phyloP scores from a whole-genome alignment of 805 yeast species.

The Saccharomycopsis fodiens region DNA sequence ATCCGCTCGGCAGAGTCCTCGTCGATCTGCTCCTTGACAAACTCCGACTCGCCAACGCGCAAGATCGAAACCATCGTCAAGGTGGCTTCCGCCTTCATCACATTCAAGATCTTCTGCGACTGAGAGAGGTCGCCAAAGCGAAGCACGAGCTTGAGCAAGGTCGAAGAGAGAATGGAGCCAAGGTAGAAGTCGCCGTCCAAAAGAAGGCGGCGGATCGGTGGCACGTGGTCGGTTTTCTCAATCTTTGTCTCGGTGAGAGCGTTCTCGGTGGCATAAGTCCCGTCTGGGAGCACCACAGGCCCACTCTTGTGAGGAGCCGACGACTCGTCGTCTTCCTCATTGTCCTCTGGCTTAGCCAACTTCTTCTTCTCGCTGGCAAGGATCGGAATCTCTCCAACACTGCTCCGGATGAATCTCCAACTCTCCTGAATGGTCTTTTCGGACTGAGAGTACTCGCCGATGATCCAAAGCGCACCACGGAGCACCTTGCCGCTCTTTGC shows the following conservation, averaged over 20 bases:
- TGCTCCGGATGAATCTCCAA: constrained; percentile 79
- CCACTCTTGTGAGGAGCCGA: constrained; percentile 32
- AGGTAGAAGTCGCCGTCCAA: constrained; percentile 86
- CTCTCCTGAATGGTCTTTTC: constrained; percentile 68
- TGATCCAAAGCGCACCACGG: constrained; percentile 91
- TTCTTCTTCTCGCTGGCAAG: constrained; percentile 59
- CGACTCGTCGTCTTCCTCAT: constrained; percentile 26
- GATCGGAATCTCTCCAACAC: constrained; percentile 89
- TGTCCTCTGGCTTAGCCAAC: constrained; percentile 31
- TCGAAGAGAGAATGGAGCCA: constrained; percentile 79
- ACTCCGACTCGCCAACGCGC: constrained; percentile 73
- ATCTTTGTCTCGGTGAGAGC: constrained; percentile 48
- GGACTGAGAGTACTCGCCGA: constrained; percentile 83
- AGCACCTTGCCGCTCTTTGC: constrained; percentile 77
- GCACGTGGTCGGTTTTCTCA: constrained; percentile 37
- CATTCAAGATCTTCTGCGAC: constrained; percentile 58
- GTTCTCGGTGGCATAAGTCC: constrained; percentile 94
- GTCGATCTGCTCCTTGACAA: constrained; percentile 70
- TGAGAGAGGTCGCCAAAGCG: constrained; percentile 55
- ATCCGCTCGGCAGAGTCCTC: constrained; percentile 97
- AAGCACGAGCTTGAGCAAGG: constrained; percentile 80
- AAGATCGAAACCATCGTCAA: constrained; percentile 86
- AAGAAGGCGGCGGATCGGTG: constrained; percentile 76
- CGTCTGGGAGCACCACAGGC: constrained; percentile 94
- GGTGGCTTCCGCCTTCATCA: constrained; percentile 90